Evolutionary conservation across 352 stramenopile genomes (phyloP).

Genomic region (Phytophthora agathidicida): DNA sequence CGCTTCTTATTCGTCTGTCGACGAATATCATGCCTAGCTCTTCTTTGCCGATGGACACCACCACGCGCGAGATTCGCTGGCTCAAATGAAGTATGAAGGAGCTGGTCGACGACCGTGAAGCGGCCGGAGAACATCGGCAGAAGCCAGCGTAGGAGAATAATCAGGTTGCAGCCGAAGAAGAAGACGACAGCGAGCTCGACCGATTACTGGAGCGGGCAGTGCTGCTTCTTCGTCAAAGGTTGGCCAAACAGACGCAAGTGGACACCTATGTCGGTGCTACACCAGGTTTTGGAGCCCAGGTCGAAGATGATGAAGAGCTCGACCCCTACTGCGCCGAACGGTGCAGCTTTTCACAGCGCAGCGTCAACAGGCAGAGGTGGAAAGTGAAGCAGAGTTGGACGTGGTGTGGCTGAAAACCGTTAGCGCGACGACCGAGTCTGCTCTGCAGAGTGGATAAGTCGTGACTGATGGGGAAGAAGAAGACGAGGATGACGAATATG

Average conservation of each 20-base stretch:
- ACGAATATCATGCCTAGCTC: too few species aligned
- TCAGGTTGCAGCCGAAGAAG: too few species aligned
- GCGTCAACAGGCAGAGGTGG: neutral
- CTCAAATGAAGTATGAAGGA: conserved; percentile 16
- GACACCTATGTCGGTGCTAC: neutral
- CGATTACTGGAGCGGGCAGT: conserved; percentile 1
- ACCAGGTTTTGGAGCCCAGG: neutral
- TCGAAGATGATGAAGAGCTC: conserved; percentile 7
- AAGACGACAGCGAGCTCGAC: conserved; percentile 15
- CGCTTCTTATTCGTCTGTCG: neutral
- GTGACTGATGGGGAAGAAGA: neutral
- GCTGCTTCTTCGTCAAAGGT: conserved; percentile 3
- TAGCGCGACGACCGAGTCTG: neutral
- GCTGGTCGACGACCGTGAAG: neutral
- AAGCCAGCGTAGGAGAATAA: too few species aligned
- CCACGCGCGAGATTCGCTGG: conserved; percentile 13
- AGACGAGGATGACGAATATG: conserved; percentile 2
- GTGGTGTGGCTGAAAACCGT: neutral
- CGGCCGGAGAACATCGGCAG: neutral
- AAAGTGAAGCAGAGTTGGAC: conserved; percentile 1
- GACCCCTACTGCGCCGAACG: conserved; percentile 1
- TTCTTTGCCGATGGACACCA: neutral
- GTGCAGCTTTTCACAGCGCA: conserved; percentile 5
- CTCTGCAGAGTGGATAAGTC: conserved; percentile 1
- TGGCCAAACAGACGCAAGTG: neutral